These are phyloP conservation scores for Zygosaccharomyces lentus DNA, from an alignment of 805 yeast genomes.

Conservation along the genomic window DNA sequence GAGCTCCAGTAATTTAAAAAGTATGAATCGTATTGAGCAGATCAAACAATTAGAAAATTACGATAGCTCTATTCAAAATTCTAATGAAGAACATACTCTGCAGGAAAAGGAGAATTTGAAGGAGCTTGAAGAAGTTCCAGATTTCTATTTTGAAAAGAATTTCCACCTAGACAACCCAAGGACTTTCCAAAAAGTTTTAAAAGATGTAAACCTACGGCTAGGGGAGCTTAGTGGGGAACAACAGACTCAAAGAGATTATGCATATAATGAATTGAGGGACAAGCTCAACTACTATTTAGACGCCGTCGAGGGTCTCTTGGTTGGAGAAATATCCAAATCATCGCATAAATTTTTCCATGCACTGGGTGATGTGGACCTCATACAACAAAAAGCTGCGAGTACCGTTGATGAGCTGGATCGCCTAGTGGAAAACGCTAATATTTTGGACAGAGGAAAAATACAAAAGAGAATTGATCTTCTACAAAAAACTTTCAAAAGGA, in stretches of 20 bases:
- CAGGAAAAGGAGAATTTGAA: conserved; percentile 22
- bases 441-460: conserved; percentile 48
- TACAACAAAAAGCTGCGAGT: conserved; percentile 50
- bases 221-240: conserved; percentile 33
- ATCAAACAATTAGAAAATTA: conserved; percentile 35
- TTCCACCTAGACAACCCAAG: conserved; percentile 89
- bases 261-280: conserved; percentile 64
- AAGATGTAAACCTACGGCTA: conserved; percentile 44
- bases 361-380: conserved; percentile 66
- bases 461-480: conserved; percentile 48
- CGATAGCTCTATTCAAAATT: conserved; percentile 4
- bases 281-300: conserved; percentile 79
- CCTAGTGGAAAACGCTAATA: conserved; percentile 44
- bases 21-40: conserved; percentile 35
- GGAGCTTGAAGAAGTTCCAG: conserved; percentile 47
- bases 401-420: conserved; percentile 46
- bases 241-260: conserved; percentile 37
- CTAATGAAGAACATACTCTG: conserved; percentile 6
- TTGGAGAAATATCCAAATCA: conserved; percentile 77
- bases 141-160: conserved; percentile 57
- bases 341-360: conserved; percentile 84
- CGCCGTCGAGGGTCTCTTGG: conserved; percentile 73
- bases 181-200: conserved; percentile 69
- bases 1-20: conserved; percentile 41
- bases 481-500: conserved; percentile 47